These are phyloP conservation scores for Aspergillus felis DNA, from an alignment of 2,329 filamentous ascomycete genomes.

Conservation along the genomic window DNA sequence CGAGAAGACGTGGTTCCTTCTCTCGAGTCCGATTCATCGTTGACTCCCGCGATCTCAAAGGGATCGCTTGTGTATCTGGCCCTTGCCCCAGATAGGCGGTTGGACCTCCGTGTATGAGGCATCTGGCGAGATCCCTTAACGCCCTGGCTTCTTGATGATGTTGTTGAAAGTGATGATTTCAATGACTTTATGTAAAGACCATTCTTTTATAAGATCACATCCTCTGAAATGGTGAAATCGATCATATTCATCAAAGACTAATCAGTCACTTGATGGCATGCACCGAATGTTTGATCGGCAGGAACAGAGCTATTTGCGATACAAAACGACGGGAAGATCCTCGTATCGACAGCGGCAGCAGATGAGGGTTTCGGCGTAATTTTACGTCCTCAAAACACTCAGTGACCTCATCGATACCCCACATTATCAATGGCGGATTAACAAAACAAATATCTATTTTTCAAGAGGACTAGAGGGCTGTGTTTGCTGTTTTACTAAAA, in stretches of 20 bases:
- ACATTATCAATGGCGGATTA: not conserved
- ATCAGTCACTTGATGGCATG: not conserved
- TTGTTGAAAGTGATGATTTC: not conserved
- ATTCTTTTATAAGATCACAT: not conserved
- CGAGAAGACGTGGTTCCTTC: conserved; percentile 1
- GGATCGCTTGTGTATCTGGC: conserved; percentile 34
- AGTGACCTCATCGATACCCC: not conserved
- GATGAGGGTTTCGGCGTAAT: conserved; percentile 3
- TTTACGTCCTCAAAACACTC: not conserved
- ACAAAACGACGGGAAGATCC: not conserved
- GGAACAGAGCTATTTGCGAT: not conserved
- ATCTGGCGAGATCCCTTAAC: conserved; percentile 9
- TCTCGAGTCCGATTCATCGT: conserved; percentile 21
- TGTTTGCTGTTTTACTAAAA: not conserved
- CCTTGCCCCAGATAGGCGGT: conserved; percentile 27
- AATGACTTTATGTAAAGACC: not conserved
- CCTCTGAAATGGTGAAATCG: not conserved
- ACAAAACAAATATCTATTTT: not conserved
- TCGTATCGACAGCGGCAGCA: not conserved
- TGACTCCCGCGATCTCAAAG: conserved; percentile 32
- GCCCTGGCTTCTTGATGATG: not conserved
- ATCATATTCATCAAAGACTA: not conserved
- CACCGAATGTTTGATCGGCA: not conserved
- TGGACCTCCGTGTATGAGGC: conserved; percentile 31
- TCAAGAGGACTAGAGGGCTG: not conserved